Conservation (phyloP, 148 eudicot genomes). For the Polygonum aviculare region DNA sequence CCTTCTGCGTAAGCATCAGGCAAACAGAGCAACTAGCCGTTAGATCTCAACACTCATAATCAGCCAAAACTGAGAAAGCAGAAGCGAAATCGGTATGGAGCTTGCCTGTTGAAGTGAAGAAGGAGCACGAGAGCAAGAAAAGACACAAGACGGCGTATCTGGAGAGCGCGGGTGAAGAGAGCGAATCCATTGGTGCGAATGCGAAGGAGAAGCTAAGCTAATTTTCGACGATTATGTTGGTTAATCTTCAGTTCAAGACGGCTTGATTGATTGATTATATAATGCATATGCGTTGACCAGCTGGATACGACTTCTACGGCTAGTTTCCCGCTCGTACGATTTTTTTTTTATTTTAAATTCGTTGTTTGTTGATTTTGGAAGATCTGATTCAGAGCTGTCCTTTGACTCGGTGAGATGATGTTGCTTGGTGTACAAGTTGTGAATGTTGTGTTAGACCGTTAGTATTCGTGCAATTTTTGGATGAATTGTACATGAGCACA, state of each 20-base stretch:
- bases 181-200: conserved; percentile 24
- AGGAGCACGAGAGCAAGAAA: conserved; percentile 20
- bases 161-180: not conserved
- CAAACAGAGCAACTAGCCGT: conserved; percentile 7
- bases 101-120: conserved; percentile 28
- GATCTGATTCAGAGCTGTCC: no score
- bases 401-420: no score
- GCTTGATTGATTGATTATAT: not conserved
- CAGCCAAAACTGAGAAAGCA: no score
- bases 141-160: conserved; percentile 22
- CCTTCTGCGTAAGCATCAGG: conserved; percentile 29
- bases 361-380: no score
- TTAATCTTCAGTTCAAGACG: conserved; percentile 14
- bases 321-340: not conserved
- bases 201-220: not conserved
- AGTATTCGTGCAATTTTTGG: no score
- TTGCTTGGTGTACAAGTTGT: no score
- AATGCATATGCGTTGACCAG: not conserved
- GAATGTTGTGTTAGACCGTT: no score
- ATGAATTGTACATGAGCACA: no score
- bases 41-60: conserved; percentile 14
- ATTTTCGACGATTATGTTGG: no score
- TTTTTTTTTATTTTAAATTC: no score
- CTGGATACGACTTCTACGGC: not conserved
- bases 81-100: not conserved